Evolutionary conservation across 106 monocot species (phyloP).

Genomic region (Acanthochlamys bracteata): DNA sequence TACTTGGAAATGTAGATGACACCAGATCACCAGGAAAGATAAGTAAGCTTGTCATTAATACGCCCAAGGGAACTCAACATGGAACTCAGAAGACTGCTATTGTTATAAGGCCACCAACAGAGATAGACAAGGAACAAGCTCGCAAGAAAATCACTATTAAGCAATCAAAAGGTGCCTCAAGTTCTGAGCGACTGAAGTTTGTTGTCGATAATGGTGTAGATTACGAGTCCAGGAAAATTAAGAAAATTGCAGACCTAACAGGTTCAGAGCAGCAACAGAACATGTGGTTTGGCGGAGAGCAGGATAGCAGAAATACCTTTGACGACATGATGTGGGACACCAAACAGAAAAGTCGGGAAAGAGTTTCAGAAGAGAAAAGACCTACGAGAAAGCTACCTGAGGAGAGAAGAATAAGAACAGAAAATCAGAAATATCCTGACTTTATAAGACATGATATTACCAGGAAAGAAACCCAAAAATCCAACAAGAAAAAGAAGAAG

Average conservation of each 20-base stretch:
- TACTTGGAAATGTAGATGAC: constrained; percentile 21
- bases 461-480: constrained; percentile 31
- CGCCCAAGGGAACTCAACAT: constrained; percentile 31
- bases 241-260: constrained; percentile 73
- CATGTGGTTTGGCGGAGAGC: constrained; percentile 18
- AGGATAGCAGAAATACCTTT: constrained; percentile 14
- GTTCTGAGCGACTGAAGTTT: constrained; percentile 11
- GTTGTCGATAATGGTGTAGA: constrained; percentile 28
- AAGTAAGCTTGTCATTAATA: constrained; percentile 63
- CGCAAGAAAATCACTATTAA: constrained; percentile 85
- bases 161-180: constrained; percentile 40
- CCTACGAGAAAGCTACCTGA: constrained; percentile 31
- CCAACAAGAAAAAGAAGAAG: constrained; percentile 60
- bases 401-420: constrained; percentile 30
- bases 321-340: constrained; percentile 30
- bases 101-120: constrained; percentile 55
- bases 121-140: constrained; percentile 45
- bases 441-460: constrained; percentile 34
- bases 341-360: constrained; percentile 41
- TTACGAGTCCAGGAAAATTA: constrained; percentile 53
- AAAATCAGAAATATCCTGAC: constrained; percentile 38
- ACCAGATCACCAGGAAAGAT: constrained; percentile 46
- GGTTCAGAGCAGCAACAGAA: constrained; percentile 21
- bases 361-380: constrained; percentile 30
- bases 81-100: constrained; percentile 59